A percentile compares a stretch with the other conserved stretches of the same genome.
Conservation (phyloP, 1,139 yeast genomes). For the Yamadazyma friedrichii region DNA sequence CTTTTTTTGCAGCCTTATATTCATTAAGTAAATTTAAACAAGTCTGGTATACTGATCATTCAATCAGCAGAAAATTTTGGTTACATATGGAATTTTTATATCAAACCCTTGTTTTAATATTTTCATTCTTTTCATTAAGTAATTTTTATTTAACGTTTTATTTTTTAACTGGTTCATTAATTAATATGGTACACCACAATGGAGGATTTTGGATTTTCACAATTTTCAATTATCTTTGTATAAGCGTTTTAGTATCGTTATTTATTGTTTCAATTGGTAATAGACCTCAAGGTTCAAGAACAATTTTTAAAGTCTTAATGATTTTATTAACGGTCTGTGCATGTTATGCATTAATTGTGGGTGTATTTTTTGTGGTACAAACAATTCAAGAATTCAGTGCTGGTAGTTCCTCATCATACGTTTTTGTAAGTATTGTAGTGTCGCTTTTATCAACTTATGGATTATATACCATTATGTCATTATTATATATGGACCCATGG, state of each 20-base stretch:
- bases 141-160: slow-evolving; percentile 90
- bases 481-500: slow-evolving; percentile 91
- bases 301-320: slow-evolving; percentile 69
- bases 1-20: slow-evolving; percentile 91
- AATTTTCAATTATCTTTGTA: slow-evolving; percentile 77
- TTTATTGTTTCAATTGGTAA: slow-evolving; percentile 93
- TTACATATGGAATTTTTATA: slow-evolving; percentile 81
- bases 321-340: slow-evolving; percentile 75
- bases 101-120: slow-evolving; percentile 71
- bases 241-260: slow-evolving; percentile 78
- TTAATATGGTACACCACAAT: slow-evolving; percentile 30
- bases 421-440: slow-evolving; percentile 70
- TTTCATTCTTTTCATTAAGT: slow-evolving; percentile 87
- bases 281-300: slow-evolving; percentile 85
- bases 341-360: slow-evolving; percentile 76
- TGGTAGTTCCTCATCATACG: slow-evolving; percentile 50
- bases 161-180: slow-evolving; percentile 86
- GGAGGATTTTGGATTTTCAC: slow-evolving; percentile 83
- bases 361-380: slow-evolving; percentile 70
- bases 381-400: slow-evolving; percentile 45
- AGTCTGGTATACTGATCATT: slow-evolving; percentile 87
- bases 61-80: slow-evolving; percentile 69
- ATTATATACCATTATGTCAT: slow-evolving; percentile 72
- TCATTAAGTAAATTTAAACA: slow-evolving; percentile 76
- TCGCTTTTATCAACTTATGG: slow-evolving; percentile 93